Evolutionary conservation across 148 eudicot genomes (phyloP), one percentile per base, ranked within the genome.

Genomic region (Tetragonia tetragonoides): DNA sequence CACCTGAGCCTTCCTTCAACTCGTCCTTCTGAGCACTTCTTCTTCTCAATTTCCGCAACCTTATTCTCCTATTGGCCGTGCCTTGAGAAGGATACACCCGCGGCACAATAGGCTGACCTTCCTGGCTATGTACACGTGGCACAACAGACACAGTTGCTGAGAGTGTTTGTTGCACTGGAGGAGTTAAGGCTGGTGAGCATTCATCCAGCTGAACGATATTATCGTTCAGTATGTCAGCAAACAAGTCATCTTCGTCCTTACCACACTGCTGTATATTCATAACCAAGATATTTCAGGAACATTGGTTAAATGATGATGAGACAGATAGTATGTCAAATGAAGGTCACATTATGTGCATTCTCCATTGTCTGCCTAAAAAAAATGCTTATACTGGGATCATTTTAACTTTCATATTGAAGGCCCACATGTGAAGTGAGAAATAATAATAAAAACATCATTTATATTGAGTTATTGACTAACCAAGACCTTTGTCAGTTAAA

Each of bases 151-250:
- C 70, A 5, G 80, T 49, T 4, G 59, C 20, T 5, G 47, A 47
- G 23, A n/a, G 23, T 14, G 6, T 28, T 9, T 70, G 74, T 7
- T 12, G 77, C 28, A 51, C 11, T 24, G 18, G 73, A 59, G 61
- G 49, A 2, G 77, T 28, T 12, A 79, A 60, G 23, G 75, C 42
- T 24, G 84, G 68, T 14, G 84, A 79, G 64, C 90, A 81, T 20
- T 90, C 91, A 72, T 86, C 97, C 3, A 92, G 91, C 77, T 87
- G 88, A 40, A 92, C 74, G 17, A 93, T 93, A 72, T 88, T 92
- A 41, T 95, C 99, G 18, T 95, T 91, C 85, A 93, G 62, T 83
- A 95, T 95, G 46, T 95, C 99, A 8, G 94, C 96, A 74, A 81
- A 95, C 11, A 88, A 86, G 34, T 95, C 97, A 2, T 95, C 97